Percentiles rank a stretch among this genome's conserved stretches.
Conservation (phyloP, 140 eudicot species). For the Cichorium intybus region DNA sequence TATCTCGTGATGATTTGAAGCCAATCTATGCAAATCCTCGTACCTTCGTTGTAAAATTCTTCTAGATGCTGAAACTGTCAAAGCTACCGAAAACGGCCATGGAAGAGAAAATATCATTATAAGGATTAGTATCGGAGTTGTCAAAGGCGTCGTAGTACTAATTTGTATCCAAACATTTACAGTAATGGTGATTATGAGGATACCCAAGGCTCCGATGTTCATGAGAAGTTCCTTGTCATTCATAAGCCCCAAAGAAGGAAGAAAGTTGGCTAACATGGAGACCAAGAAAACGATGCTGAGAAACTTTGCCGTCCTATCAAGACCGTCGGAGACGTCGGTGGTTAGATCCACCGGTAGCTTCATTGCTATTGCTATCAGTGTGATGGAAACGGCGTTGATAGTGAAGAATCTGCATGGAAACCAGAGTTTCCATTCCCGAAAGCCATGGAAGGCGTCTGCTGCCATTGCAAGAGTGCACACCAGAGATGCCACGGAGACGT, state of each 20-base stretch:
- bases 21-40: background rate
- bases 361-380: constrained; percentile 17
- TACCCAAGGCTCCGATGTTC: constrained; percentile 12
- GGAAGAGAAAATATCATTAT: background rate
- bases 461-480: constrained; percentile 31
- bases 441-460: constrained; percentile 19
- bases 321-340: background rate
- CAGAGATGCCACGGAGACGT: constrained; percentile 25
- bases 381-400: constrained; percentile 19
- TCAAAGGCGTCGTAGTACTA: background rate
- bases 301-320: background rate
- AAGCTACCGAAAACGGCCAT: constrained; percentile 3
- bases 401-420: constrained; percentile 19
- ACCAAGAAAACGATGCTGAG: background rate
- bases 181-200: background rate
- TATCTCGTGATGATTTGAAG: background rate
- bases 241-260: constrained; percentile 8
- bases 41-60: background rate
- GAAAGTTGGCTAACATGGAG: background rate
- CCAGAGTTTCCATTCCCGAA: constrained; percentile 20
- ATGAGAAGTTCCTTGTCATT: background rate
- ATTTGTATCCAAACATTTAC: constrained; percentile 10
- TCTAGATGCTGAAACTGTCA: constrained; percentile 2
- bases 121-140: background rate
- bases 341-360: constrained; percentile 22